Evolutionary conservation across 2,329 filamentous ascomycete genomes (phyloP), one percentile per base, ranked within the genome.

Genomic region (Pezicula neosporulosa): DNA sequence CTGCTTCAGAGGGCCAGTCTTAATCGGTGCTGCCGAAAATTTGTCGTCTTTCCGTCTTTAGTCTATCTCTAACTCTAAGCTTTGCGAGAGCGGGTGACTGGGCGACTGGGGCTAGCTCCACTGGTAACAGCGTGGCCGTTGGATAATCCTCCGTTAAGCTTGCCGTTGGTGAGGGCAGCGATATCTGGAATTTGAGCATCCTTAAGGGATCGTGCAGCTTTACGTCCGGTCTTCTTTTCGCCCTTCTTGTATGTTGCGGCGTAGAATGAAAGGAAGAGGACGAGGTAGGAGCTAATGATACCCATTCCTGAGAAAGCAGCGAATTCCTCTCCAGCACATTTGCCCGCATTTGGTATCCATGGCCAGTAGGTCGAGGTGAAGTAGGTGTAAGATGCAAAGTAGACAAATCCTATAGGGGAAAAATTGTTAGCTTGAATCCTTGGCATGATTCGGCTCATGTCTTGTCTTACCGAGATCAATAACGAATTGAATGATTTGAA

Each of bases 241-340:
- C 87, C 85, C 79, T 90, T 92, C 77, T 87, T 89, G 78, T 99
- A 99, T 56, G 93, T 99, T 60, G 91, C 91, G 63, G 96, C 81
- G 82, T 97, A 99, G 86, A 99, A 99, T 47, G 88, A 93, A 76
- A 99, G 96, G 85, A 99, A 99, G 61, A 99, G 89, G 58, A 97
- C 81, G 54, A 99, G 84, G 83, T 97, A 99, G 30, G 90, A 96
- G 75, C 84, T 92, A 68, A 99, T 79, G 65, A 96, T 96, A 60
- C 80, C 89, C 63, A 97, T 96, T 63, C 93, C 93, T 54, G 92
- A 81, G 66, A 97, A 90, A 42, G 93, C 93, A 45, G 93, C 93
- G 66, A 97, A 97, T 73, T 97, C 94, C 78, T 97, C 93, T 66
- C 93, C 93, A 38, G 93, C 90, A 71, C 93, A 99, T 63, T 85